A percentile compares a stretch with the other conserved stretches of the same genome.
Conservation (phyloP, 805 yeast species). For the Saturnispora saitoi region DNA sequence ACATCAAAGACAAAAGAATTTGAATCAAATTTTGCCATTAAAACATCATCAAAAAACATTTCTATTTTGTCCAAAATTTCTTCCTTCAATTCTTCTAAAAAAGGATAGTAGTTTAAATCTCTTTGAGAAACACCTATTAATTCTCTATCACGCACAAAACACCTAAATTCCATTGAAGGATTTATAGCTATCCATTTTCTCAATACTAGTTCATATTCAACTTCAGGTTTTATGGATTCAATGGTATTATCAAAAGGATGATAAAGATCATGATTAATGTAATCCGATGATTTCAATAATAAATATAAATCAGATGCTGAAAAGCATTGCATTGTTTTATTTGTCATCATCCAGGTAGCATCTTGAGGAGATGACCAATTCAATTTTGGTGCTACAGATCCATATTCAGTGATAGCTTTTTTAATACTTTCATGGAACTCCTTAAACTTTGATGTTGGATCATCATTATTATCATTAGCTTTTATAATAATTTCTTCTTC, state of each 20-base stretch:
- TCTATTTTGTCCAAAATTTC: constrained; percentile 41
- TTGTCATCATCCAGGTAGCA: constrained; percentile 82
- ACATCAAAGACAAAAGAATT: constrained; percentile 64
- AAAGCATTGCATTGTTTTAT: constrained; percentile 65
- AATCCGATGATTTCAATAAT: constrained; percentile 78
- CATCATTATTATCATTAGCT: constrained; percentile 13
- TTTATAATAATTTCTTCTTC: constrained; percentile 31
- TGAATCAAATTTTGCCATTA: constrained; percentile 44
- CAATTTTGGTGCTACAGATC: constrained; percentile 74
- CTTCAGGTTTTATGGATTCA: constrained; percentile 27
- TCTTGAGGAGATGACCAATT: constrained; percentile 98
- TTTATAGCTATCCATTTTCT: constrained; percentile 77
- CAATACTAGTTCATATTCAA: constrained; percentile 52
- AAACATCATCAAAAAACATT: constrained; percentile 43
- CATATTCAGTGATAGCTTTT: constrained; percentile 37
- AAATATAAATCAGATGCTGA: constrained; percentile 70
- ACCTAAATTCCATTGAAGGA: constrained; percentile 87
- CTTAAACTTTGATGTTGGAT: constrained; percentile 45
- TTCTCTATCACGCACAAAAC: constrained; percentile 58
- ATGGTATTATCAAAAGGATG: constrained; percentile 46
- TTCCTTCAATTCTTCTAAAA: constrained; percentile 44
- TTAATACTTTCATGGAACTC: constrained; percentile 51
- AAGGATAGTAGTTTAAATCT: constrained; percentile 77
- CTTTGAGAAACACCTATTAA: constrained; percentile 77
- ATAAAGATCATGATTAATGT: constrained; percentile 75